Evolutionary conservation across 2,329 filamentous ascomycete species (phyloP).

Genomic region (Sporothrix luriei): DNA sequence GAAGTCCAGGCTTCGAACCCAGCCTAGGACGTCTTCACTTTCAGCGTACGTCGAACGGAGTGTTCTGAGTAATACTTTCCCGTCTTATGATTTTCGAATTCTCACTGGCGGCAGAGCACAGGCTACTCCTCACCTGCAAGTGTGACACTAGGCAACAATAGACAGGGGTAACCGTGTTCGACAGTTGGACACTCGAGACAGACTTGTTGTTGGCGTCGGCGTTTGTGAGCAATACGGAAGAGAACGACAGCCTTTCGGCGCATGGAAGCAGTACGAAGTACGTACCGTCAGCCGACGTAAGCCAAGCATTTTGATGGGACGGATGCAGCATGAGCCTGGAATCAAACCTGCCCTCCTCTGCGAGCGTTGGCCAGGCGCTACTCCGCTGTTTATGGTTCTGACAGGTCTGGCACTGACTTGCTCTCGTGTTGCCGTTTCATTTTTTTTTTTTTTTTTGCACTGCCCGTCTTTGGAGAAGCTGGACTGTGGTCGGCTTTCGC

Average conservation of each 20-base stretch:
- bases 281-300: conserved; percentile 10
- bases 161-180: background rate
- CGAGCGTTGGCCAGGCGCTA: too few relatives aligned
- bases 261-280: background rate
- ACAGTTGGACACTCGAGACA: background rate
- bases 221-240: too few relatives aligned
- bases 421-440: background rate
- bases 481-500: conserved; percentile 20
- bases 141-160: conserved; percentile 5
- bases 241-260: background rate
- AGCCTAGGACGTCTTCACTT: background rate
- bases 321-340: conserved; percentile 6
- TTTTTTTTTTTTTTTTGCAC: background rate
- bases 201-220: too few relatives aligned
- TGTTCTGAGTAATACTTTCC: background rate
- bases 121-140: conserved; percentile 6
- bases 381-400: conserved; percentile 25
- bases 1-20: background rate
- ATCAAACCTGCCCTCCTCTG: background rate
- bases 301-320: background rate
- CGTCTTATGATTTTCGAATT: background rate
- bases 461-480: background rate
- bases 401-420: background rate
- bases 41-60: background rate
- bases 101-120: background rate